phyloP scores from a whole-genome alignment of 2,329 filamentous ascomycete genomes.

The Myriosclerotinia curreyana region DNA sequence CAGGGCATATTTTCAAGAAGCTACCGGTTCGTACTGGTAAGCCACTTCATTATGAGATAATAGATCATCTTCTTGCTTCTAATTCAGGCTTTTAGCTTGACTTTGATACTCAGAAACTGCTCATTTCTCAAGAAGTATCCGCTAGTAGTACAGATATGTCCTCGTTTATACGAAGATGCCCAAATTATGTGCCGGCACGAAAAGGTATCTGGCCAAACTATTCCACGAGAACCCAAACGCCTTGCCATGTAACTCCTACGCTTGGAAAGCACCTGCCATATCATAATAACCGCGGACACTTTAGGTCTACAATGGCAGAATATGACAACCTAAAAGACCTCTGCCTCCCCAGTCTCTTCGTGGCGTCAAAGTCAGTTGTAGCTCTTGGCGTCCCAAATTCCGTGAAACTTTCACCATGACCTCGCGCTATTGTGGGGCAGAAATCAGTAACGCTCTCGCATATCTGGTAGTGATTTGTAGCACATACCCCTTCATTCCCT shows the following conservation, averaged over 20 bases:
- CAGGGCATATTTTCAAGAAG: neutral
- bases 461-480: neutral
- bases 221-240: slow-evolving; percentile 23
- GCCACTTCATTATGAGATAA: neutral
- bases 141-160: neutral
- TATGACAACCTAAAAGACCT: slow-evolving; percentile 85
- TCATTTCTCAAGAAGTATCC: neutral
- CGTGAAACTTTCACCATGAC: slow-evolving; percentile 67
- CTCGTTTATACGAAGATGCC: neutral
- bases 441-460: neutral
- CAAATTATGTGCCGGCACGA: slow-evolving; percentile 4
- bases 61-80: slow-evolving; percentile 3
- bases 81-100: neutral
- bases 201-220: neutral
- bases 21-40: slow-evolving; percentile 4
- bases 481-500: slow-evolving; percentile 79
- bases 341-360: slow-evolving; percentile 83
- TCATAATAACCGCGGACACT: neutral
- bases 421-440: slow-evolving; percentile 51
- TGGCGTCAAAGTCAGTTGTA: slow-evolving; percentile 72
- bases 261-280: slow-evolving; percentile 18
- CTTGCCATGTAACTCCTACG: slow-evolving; percentile 28
- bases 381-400: slow-evolving; percentile 47
- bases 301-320: slow-evolving; percentile 66
- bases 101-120: neutral